Conservation (phyloP, 2,329 filamentous ascomycete genomes). For the Plectosphaerella cucumerina region DNA sequence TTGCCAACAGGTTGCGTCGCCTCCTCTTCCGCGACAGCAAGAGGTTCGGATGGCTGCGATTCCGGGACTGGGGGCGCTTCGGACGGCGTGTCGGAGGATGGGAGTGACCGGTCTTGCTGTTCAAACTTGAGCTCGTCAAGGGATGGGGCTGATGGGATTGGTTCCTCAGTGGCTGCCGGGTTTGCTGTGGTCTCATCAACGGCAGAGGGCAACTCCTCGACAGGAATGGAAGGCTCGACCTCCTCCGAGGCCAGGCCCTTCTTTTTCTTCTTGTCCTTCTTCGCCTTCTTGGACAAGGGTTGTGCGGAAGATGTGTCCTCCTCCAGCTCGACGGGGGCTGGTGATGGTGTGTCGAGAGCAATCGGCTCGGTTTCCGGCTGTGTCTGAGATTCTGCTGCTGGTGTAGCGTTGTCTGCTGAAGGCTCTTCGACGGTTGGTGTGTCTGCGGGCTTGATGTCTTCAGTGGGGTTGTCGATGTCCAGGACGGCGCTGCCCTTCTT, state of each 20-base stretch:
- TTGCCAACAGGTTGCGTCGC: constrained; percentile 15
- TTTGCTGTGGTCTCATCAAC: neutral
- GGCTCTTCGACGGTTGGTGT: neutral
- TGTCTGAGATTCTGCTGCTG: neutral
- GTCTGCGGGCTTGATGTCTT: neutral
- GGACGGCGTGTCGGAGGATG: neutral
- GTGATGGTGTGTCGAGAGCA: neutral
- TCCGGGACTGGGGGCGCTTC: neutral
- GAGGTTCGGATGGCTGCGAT: neutral
- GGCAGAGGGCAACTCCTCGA: neutral
- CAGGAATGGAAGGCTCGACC: neutral
- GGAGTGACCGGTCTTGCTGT: no score
- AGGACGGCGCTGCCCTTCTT: constrained; percentile 1
- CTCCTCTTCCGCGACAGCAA: constrained; percentile 8
- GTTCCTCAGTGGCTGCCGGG: no score
- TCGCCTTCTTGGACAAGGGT: constrained; percentile 16
- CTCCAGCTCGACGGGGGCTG: constrained; percentile 3
- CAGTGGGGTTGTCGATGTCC: no score
- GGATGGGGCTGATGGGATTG: no score
- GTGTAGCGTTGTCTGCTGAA: neutral
- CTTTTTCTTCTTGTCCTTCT: constrained; percentile 13
- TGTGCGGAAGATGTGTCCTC: constrained; percentile 11
- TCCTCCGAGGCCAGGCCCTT: neutral
- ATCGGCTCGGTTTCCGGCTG: neutral
- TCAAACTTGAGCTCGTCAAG: no score